Base-by-base conservation (phyloP, 2,329 filamentous ascomycete genomes). In the Penicillium sp. region DNA sequence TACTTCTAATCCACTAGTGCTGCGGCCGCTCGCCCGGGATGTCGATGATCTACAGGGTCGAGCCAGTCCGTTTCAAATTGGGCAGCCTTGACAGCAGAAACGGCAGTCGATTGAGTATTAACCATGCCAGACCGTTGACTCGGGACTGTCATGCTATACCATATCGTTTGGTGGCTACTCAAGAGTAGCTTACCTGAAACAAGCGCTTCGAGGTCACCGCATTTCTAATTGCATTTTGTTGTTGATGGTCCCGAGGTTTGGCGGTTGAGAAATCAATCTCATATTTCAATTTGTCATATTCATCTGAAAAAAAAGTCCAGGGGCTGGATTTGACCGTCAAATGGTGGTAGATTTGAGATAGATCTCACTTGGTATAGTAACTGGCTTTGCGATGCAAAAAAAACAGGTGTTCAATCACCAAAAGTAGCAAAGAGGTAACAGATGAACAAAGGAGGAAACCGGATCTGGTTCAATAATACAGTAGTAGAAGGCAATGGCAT, bases 381-480 rank as follows among this genome's bases (percentile, higher is more conserved):
- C 49, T 61, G 55, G 61, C 61, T 58, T 56, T 59, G 60, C 58
- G 51, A 64, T 65, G 64, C 59, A 66, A 56, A 34, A 60, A 55
- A 26, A 52, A 52, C 47, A 49, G 40, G 24, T 47, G 49, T 49
- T 26, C 21, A 17, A 6, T 17, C 36, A 17, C 21, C 41, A 34
- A 51, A 26, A 48, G 51, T 29, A 47, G 37, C 44, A 58, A 54
- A 52, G 50, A 52, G 53, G 33, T 52, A 62, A 59, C 18, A 37
- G 29, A 42, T 33, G 46, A 57, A 42, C 30, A 48, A 51, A 45
- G 46, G 51, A 55, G 52, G 39, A 53, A 52, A 54, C 53, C 49
- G 40, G 53, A 48, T 42, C 52, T 51, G 53, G 32, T 52, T 60
- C 58, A 68, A 68, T 67, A 63, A 61, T 66, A 68, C 63, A 69